Conservation (phyloP, 495 filamentous ascomycete genomes). For the Physcia stellaris region DNA sequence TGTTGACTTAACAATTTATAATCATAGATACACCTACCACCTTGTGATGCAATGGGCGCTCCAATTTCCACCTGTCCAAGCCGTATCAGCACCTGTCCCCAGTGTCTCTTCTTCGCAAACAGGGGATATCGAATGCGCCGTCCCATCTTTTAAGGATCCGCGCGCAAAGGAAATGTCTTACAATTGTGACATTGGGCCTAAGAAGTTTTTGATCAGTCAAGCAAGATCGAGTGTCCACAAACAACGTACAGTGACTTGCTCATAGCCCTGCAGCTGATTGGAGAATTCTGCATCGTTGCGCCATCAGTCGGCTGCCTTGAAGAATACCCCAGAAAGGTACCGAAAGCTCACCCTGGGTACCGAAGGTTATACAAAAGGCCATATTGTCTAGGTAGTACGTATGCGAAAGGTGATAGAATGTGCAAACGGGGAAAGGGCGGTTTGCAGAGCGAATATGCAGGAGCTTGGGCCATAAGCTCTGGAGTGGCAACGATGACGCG, state of each 20-base stretch:
- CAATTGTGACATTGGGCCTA: slow-evolving; percentile 43
- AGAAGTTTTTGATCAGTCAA: too few relatives aligned
- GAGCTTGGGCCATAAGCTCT: too few relatives aligned
- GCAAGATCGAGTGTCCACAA: too few relatives aligned
- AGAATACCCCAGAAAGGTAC: slow-evolving; percentile 6
- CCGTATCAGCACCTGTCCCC: too few relatives aligned
- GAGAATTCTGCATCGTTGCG: slow-evolving; percentile 30
- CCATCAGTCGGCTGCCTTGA: slow-evolving; percentile 2
- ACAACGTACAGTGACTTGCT: slow-evolving; percentile 37
- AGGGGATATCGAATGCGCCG: too few relatives aligned
- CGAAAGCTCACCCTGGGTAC: slow-evolving; percentile 31
- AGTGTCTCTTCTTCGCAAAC: too few relatives aligned
- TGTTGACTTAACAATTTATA: neutral
- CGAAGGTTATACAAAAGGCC: slow-evolving; percentile 44
- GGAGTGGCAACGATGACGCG: too few relatives aligned
- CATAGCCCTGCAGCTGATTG: slow-evolving; percentile 38
- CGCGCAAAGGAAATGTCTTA: too few relatives aligned
- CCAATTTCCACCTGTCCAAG: slow-evolving; percentile 32
- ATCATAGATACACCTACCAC: slow-evolving; percentile 25
- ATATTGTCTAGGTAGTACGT: slow-evolving; percentile 14
- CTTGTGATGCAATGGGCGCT: slow-evolving; percentile 36
- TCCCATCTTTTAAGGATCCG: too few relatives aligned
- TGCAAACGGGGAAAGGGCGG: neutral
- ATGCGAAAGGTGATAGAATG: neutral
- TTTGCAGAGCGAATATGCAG: too few relatives aligned